Percentiles rank a stretch among this genome's conserved stretches.
Evolutionary conservation across 2,329 filamentous ascomycete species (phyloP).

Genomic region (Xylariaceae sp.): DNA sequence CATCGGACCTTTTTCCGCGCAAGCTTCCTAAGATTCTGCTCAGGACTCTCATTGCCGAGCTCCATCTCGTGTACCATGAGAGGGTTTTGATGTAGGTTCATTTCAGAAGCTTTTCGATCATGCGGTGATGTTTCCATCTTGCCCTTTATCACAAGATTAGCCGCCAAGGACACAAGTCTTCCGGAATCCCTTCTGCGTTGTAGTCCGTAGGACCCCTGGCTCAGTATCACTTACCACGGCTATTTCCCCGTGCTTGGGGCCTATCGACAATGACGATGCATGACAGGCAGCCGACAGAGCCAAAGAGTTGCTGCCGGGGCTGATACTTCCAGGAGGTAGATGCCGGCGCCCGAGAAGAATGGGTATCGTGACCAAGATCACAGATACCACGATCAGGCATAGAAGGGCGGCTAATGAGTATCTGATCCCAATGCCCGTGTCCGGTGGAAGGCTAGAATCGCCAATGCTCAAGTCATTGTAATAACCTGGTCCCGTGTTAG

Average conservation of each 20-base stretch:
- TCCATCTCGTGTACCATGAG: not conserved
- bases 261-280: no score
- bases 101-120: not conserved
- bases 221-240: not conserved
- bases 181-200: not conserved
- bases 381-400: not conserved
- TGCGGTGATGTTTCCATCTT: not conserved
- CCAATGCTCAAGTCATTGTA: no score
- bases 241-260: not conserved
- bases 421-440: conserved; percentile 1
- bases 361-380: not conserved
- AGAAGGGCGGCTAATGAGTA: conserved; percentile 1
- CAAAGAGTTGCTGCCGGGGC: not conserved
- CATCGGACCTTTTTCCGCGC: conserved; percentile 1
- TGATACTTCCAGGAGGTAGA: not conserved
- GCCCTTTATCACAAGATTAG: no score
- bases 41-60: not conserved
- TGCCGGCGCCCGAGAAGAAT: not conserved
- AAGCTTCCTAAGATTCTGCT: not conserved
- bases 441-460: no score
- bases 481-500: not conserved
- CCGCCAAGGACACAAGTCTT: no score
- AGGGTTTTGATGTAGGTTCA: not conserved
- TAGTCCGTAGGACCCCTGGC: not conserved
- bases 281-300: conserved; percentile 1